Base-by-base conservation (phyloP, 257 asterid genomes). In the Penstemon newberryi region DNA sequence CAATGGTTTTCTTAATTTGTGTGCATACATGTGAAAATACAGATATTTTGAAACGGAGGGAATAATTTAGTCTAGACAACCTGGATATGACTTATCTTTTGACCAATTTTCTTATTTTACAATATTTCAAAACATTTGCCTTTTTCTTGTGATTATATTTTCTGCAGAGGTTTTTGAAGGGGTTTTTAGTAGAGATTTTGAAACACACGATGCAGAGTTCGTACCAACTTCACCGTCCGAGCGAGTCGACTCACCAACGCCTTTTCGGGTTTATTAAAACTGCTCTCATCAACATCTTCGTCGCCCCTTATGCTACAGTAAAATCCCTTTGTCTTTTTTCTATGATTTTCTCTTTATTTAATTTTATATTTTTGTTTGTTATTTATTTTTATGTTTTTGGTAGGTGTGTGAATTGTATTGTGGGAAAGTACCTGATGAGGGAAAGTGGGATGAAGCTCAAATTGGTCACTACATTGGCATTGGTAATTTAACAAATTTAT, bases 381-480 rank as follows among this genome's bases (percentile, higher is more conserved):
- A 15, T 50, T 47, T 1, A 0, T 4, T 33, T 33, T 50, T 41
- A 13, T 61, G 25, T 19, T 12, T 60, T 53, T 37, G 46, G 58
- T 60, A 90, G 98, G 98, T 92, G 1, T 92, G 97, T 50, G 99
- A 84, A 38, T 70, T 93, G 80, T 90, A 87, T 51, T 93, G 96
- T 73, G 98, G 98, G 18, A 81, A 81, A 76, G 97, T 93, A 36
- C 69, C 86, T 7, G 95, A 88, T 60, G 96, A 81, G 80, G 91
- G 76, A 49, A 93, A 81, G 77, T 87, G 97, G 99, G 97, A 84
- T 33, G 96, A 83, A 77, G 96, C 96, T 84, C 97, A 79, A 80
- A 93, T 93, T 78, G 96, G 99, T 71, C 99, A 93, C 82, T 92
- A 84, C 74, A 87, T 93, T 71, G 97, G 97, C 71, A 83, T 93